Conservation (phyloP, 1,284 basidiomycete species). For the Ganoderma lucidum region DNA sequence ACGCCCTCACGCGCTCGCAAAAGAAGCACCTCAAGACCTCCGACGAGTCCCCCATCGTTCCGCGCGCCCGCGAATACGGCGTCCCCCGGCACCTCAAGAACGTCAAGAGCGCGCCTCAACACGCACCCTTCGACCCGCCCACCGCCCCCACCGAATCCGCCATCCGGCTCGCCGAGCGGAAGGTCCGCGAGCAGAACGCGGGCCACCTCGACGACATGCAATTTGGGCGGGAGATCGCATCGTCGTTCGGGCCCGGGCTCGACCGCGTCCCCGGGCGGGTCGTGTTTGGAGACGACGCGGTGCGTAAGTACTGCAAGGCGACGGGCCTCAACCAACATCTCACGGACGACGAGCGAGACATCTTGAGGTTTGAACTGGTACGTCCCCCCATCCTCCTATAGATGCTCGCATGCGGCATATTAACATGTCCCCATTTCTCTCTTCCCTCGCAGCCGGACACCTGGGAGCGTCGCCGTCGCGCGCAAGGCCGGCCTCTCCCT, state of each 20-base stretch:
- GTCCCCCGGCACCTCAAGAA: constrained; percentile 14
- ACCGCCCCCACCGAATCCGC: neutral
- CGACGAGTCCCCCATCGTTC: constrained; percentile 3
- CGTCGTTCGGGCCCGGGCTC: neutral
- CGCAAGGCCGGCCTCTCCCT: neutral
- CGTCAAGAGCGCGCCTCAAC: constrained; percentile 3
- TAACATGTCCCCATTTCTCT: too few species aligned
- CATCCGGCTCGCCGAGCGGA: neutral
- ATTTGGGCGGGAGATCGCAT: constrained; percentile 5
- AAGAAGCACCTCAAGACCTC: constrained; percentile 5
- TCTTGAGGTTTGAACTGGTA: constrained; percentile 8
- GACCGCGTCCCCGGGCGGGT: constrained; percentile 9
- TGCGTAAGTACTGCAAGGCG: constrained; percentile 10
- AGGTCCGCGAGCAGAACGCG: neutral
- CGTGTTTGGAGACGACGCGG: constrained; percentile 11
- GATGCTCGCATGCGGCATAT: too few species aligned
- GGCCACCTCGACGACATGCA: constrained; percentile 5
- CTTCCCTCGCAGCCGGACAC: neutral
- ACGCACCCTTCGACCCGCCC: constrained; percentile 8
- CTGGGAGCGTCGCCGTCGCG: constrained; percentile 5
- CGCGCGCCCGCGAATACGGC: constrained; percentile 8
- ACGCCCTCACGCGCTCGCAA: neutral
- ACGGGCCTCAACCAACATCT: constrained; percentile 4
- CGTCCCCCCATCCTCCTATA: neutral
- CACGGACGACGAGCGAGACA: constrained; percentile 5